These are phyloP conservation scores for Allodekkera sacchari DNA, from an alignment of 805 yeast genomes.

Conservation along the genomic window DNA sequence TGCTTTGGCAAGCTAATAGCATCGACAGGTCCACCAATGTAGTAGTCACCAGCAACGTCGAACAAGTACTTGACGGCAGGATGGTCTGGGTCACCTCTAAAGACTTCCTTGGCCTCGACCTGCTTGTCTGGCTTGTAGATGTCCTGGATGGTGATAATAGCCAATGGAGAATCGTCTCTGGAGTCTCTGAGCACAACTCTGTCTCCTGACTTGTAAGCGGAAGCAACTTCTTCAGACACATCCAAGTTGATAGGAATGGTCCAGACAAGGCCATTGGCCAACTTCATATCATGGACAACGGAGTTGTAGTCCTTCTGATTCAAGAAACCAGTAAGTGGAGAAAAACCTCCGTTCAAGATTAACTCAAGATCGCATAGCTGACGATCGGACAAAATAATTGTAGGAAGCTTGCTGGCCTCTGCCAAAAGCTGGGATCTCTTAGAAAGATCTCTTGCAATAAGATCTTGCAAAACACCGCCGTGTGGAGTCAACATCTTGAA, in stretches of 20 bases:
- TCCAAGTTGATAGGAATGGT: constrained; percentile 91
- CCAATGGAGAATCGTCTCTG: constrained; percentile 70
- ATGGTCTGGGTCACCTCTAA: constrained; percentile 95
- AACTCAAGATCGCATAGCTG: constrained; percentile 91
- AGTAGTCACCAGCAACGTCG: constrained; percentile 71
- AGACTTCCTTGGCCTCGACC: constrained; percentile 75
- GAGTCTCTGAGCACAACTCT: constrained; percentile 72
- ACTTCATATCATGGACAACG: constrained; percentile 61
- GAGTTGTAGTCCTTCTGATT: constrained; percentile 58
- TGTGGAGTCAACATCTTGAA: constrained; percentile 68
- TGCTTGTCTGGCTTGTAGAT: constrained; percentile 75
- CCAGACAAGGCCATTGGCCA: constrained; percentile 74
- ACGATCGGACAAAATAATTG: constrained; percentile 64
- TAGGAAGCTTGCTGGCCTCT: constrained; percentile 46
- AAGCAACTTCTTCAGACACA: constrained; percentile 41
- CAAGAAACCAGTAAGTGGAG: constrained; percentile 68
- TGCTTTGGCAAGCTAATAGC: constrained; percentile 81
- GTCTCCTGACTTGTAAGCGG: constrained; percentile 45
- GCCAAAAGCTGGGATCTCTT: constrained; percentile 45
- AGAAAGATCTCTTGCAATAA: constrained; percentile 70
- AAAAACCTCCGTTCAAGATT: constrained; percentile 89
- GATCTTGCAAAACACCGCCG: constrained; percentile 85
- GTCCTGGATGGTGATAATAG: constrained; percentile 72
- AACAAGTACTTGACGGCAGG: constrained; percentile 76
- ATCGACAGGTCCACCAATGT: constrained; percentile 82